Percentiles rank a stretch among this genome's conserved stretches.
Conservation (phyloP, 257 asterid genomes). For the Nicotiana attenuata region DNA sequence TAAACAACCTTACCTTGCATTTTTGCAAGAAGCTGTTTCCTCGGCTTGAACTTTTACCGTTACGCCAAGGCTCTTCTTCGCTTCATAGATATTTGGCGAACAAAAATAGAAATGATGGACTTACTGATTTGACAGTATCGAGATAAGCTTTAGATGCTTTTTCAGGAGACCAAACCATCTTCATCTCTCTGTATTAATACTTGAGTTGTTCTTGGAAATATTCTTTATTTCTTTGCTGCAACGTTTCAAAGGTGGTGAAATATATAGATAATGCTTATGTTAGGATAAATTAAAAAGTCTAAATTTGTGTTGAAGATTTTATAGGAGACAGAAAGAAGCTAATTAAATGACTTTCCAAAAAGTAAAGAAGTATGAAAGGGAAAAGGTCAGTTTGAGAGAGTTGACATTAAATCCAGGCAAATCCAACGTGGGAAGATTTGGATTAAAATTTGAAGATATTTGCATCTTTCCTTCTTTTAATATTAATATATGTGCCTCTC, state of each 20-base stretch:
- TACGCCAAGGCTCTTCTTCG: no score
- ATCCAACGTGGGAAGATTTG: constrained; percentile 11
- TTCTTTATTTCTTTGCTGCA: background rate
- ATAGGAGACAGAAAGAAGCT: background rate
- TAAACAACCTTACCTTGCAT: no score
- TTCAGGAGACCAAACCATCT: constrained; percentile 5
- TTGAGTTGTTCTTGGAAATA: no score
- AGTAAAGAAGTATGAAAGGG: background rate
- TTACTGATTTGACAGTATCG: background rate
- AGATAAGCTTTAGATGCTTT: constrained; percentile 9
- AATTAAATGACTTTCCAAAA: background rate
- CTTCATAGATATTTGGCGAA: no score
- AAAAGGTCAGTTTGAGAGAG: constrained; percentile 5
- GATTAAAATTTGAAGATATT: background rate
- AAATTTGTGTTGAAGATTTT: background rate
- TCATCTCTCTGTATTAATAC: background rate
- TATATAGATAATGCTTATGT: background rate
- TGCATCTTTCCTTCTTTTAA: background rate
- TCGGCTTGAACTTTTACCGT: no score
- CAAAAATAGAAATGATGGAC: background rate
- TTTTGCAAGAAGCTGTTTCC: no score
- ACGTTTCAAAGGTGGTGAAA: background rate
- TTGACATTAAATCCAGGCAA: background rate
- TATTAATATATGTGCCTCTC: background rate
- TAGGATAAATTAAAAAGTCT: no score